Conservation (phyloP, 768 basidiomycete genomes). For the Tricholoma terreum region DNA sequence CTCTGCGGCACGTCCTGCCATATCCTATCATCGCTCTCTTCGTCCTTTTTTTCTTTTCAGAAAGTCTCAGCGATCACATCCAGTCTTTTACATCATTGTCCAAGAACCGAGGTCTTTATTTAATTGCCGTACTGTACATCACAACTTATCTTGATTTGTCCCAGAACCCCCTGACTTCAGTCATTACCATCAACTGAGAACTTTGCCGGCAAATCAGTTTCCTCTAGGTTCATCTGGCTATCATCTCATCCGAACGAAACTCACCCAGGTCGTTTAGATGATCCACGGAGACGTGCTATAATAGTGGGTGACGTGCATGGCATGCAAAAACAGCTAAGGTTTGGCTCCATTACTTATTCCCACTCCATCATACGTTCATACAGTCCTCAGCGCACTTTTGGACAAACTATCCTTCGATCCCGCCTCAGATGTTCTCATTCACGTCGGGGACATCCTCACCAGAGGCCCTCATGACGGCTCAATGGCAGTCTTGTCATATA, state of each 20-base stretch:
- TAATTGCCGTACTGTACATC: constrained; percentile 6
- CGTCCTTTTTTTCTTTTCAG: constrained; percentile 40
- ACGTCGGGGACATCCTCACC: constrained; percentile 79
- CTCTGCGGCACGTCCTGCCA: constrained; percentile 24
- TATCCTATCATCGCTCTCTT: constrained; percentile 38
- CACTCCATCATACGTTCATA: background rate
- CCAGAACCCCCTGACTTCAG: constrained; percentile 60
- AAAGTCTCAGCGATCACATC: constrained; percentile 22
- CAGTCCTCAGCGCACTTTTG: constrained; percentile 55
- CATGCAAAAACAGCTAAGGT: constrained; percentile 68
- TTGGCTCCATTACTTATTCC: constrained; percentile 1
- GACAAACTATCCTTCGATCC: constrained; percentile 57
- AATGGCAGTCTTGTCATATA: constrained; percentile 57
- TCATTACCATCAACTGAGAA: constrained; percentile 40
- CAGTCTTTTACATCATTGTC: background rate
- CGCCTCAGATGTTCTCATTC: constrained; percentile 65
- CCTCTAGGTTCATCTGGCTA: constrained; percentile 44
- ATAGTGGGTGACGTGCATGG: constrained; percentile 90
- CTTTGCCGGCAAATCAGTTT: constrained; percentile 47
- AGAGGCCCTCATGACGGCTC: constrained; percentile 66
- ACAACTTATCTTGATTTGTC: constrained; percentile 4
- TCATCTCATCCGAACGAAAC: background rate
- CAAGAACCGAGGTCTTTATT: constrained; percentile 5
- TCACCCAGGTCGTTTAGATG: constrained; percentile 34
- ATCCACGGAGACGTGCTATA: constrained; percentile 55